Conservation (phyloP, 1,284 basidiomycete genomes). For the Chalciporus sp. region DNA sequence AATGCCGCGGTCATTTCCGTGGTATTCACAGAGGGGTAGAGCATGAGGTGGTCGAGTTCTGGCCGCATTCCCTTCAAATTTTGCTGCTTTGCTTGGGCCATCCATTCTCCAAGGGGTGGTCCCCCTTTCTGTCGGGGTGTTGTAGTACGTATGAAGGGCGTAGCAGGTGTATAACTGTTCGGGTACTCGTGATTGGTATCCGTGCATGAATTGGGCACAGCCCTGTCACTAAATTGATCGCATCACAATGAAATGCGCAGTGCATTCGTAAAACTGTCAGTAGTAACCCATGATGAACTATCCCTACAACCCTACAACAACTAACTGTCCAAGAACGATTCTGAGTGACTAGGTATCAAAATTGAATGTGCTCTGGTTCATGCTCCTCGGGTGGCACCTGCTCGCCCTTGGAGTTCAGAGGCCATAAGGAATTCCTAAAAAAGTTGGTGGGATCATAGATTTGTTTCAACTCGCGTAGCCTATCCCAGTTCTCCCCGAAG, state of each 20-base stretch:
- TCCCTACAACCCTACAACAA: background rate
- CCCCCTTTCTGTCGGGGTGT: too few relatives aligned
- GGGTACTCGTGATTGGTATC: too few relatives aligned
- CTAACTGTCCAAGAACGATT: background rate
- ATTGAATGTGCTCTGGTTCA: constrained; percentile 55
- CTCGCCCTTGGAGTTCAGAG: constrained; percentile 56
- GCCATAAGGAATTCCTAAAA: constrained; percentile 80
- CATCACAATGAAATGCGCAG: background rate
- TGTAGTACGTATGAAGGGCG: too few relatives aligned
- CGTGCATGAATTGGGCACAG: background rate
- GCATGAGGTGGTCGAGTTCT: too few relatives aligned
- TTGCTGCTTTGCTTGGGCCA: too few relatives aligned
- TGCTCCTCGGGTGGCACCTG: constrained; percentile 51
- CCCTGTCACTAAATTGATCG: background rate
- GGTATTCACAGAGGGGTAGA: too few relatives aligned
- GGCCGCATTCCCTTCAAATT: too few relatives aligned
- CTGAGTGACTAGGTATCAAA: constrained; percentile 11
- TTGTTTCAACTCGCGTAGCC: constrained; percentile 69
- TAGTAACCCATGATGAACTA: background rate
- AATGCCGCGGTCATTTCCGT: too few relatives aligned
- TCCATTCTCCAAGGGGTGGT: too few relatives aligned
- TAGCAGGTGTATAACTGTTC: too few relatives aligned
- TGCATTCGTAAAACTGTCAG: background rate
- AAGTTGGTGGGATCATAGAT: constrained; percentile 75
- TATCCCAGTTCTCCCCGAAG: constrained; percentile 73